Evolutionary conservation across 352 stramenopile genomes (phyloP).

Genomic region (Globisporangium barbulae): DNA sequence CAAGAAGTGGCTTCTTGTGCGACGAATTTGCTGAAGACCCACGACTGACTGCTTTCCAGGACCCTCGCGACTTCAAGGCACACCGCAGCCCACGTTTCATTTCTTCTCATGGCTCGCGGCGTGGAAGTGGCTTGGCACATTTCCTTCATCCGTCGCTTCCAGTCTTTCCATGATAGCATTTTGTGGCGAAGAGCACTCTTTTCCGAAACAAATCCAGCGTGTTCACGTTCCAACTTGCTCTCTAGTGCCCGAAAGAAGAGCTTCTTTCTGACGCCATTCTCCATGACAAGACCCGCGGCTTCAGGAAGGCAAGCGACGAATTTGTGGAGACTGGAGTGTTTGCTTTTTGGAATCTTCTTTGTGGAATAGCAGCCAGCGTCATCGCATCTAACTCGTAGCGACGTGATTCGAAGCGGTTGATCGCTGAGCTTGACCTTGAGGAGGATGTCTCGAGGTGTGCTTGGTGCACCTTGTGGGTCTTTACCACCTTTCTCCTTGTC

Average conservation of each 20-base stretch:
- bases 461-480: neutral
- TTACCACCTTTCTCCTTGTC: neutral
- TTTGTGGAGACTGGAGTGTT: slow-evolving; percentile 42
- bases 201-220: slow-evolving; percentile 7
- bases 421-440: slow-evolving; percentile 49
- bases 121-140: neutral
- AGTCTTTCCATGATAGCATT: slow-evolving; percentile 29
- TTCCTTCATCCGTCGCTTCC: slow-evolving; percentile 24
- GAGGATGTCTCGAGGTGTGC: slow-evolving; percentile 11
- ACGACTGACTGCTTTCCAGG: slow-evolving; percentile 36
- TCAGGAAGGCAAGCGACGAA: slow-evolving; percentile 36
- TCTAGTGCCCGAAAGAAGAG: slow-evolving; percentile 19
- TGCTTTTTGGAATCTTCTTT: slow-evolving; percentile 30
- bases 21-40: slow-evolving; percentile 25
- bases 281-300: slow-evolving; percentile 33
- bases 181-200: slow-evolving; percentile 1
- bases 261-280: slow-evolving; percentile 30
- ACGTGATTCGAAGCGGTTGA: slow-evolving; percentile 33
- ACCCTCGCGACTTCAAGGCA: slow-evolving; percentile 38
- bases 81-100: slow-evolving; percentile 37
- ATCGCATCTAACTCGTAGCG: slow-evolving; percentile 34
- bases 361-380: slow-evolving; percentile 27
- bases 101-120: slow-evolving; percentile 4
- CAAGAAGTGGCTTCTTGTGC: slow-evolving; percentile 21
- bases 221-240: slow-evolving; percentile 16